Conservation (phyloP, 305 asterid genomes). For the Solanum aculeatissimum region DNA sequence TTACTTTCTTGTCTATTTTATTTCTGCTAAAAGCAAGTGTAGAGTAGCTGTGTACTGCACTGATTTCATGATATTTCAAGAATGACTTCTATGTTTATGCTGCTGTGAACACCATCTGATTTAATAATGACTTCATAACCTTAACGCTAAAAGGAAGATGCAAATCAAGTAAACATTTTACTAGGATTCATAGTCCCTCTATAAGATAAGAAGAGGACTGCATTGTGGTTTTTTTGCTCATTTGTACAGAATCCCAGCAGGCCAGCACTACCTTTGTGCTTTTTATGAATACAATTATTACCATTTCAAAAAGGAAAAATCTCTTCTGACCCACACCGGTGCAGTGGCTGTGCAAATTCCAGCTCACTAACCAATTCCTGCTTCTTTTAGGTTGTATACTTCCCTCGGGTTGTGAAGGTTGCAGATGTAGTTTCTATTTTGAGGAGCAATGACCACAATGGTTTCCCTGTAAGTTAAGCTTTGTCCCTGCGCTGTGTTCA, state of each 20-base stretch:
- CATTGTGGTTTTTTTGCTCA: neutral
- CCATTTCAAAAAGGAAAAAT: neutral
- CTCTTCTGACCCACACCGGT: neutral
- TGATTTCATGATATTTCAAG: neutral
- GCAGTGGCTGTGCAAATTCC: neutral
- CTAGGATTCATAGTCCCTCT: neutral
- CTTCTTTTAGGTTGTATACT: slow-evolving; percentile 63
- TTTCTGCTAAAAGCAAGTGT: neutral
- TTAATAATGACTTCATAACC: neutral
- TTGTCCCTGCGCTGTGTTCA: neutral
- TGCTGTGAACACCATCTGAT: neutral
- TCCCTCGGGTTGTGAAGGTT: slow-evolving; percentile 88
- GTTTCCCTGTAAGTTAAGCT: slow-evolving; percentile 76
- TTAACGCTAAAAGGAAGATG: neutral
- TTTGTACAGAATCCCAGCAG: neutral
- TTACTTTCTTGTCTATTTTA: neutral
- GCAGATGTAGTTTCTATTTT: slow-evolving; percentile 71
- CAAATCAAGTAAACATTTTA: neutral
- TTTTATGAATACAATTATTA: neutral
- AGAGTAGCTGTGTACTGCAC: neutral
- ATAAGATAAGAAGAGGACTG: neutral
- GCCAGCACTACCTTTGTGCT: neutral
- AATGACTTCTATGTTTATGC: neutral
- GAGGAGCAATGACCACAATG: slow-evolving; percentile 87
- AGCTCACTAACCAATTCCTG: slow-evolving; percentile 1